Conservation (phyloP, 192 early-diverging fungal genomes). For the Backusella circina region DNA sequence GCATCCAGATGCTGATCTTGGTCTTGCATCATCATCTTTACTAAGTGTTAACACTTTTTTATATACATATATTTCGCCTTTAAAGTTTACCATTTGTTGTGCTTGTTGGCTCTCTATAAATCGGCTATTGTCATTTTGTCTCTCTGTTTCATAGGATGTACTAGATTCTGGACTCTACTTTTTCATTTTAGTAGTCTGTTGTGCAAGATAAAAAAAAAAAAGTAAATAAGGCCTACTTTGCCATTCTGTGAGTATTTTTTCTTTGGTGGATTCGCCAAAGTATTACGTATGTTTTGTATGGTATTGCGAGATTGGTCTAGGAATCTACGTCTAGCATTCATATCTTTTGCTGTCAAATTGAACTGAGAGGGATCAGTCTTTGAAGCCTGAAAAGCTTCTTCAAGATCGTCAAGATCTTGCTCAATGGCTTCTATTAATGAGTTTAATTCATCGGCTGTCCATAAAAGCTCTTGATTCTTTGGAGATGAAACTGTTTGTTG, state of each 20-base stretch:
- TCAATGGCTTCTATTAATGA: slow-evolving; percentile 37
- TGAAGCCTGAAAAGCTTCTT: slow-evolving; percentile 42
- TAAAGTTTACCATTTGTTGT: slow-evolving; percentile 31
- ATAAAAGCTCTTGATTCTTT: slow-evolving; percentile 49
- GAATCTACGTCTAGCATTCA: slow-evolving; percentile 31
- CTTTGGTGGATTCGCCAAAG: slow-evolving; percentile 29
- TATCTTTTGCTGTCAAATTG: slow-evolving; percentile 33
- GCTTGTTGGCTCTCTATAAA: slow-evolving; percentile 32
- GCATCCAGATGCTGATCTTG: slow-evolving; percentile 56
- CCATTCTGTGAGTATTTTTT: slow-evolving; percentile 7
- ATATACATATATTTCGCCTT: not conserved
- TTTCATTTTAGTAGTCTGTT: not conserved
- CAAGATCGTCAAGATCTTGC: slow-evolving; percentile 51
- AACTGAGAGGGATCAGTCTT: slow-evolving; percentile 40
- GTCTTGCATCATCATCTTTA: slow-evolving; percentile 50
- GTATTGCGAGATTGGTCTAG: slow-evolving; percentile 20
- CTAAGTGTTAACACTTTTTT: not conserved
- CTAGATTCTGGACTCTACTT: slow-evolving; percentile 4
- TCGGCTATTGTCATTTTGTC: slow-evolving; percentile 23
- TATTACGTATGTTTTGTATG: slow-evolving; percentile 23
- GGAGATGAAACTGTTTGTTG: slow-evolving; percentile 49
- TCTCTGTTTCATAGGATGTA: slow-evolving; percentile 9
- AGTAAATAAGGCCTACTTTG: not conserved
- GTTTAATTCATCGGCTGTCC: slow-evolving; percentile 51
- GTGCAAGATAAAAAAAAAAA: not conserved